A percentile compares a stretch with the other conserved stretches of the same genome.
Conservation (phyloP, 768 basidiomycete genomes). For the Terana coerulea region DNA sequence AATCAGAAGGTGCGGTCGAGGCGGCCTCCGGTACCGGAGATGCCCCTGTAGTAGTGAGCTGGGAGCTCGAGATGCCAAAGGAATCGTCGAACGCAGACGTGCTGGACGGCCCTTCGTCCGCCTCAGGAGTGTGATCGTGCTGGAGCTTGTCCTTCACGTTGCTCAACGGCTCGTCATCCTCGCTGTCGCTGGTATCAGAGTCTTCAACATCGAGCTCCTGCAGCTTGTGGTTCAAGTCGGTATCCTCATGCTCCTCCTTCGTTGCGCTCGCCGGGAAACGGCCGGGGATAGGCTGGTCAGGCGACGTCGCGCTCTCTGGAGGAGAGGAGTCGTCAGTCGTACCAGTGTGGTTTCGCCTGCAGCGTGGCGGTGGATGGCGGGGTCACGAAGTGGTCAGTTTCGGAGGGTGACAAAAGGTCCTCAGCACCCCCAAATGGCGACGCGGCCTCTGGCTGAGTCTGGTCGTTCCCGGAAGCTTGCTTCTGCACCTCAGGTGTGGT, state of each 20-base stretch:
- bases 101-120: constrained; percentile 15
- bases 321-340: not conserved
- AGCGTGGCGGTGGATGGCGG: constrained; percentile 45
- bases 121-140: not conserved
- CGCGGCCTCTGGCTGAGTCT: constrained; percentile 8
- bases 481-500: not conserved
- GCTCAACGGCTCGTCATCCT: constrained; percentile 33
- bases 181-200: constrained; percentile 47
- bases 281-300: constrained; percentile 2
- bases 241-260: constrained; percentile 31
- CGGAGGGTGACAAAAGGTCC: constrained; percentile 21
- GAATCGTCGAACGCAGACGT: constrained; percentile 52
- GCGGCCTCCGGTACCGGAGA: constrained; percentile 10
- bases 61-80: constrained; percentile 37
- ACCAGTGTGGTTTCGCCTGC: not conserved
- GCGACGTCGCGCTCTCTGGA: not conserved
- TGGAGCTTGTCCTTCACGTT: constrained; percentile 20
- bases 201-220: constrained; percentile 58
- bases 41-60: constrained; percentile 9
- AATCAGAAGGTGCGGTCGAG: constrained; percentile 22
- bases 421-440: constrained; percentile 9
- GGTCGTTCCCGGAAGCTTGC: not conserved
- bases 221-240: constrained; percentile 49
- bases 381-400: constrained; percentile 45
- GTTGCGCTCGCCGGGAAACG: constrained; percentile 11